These are phyloP conservation scores for Thraustotheca clavata DNA, from an alignment of 352 stramenopile genomes.

Conservation along the genomic window DNA sequence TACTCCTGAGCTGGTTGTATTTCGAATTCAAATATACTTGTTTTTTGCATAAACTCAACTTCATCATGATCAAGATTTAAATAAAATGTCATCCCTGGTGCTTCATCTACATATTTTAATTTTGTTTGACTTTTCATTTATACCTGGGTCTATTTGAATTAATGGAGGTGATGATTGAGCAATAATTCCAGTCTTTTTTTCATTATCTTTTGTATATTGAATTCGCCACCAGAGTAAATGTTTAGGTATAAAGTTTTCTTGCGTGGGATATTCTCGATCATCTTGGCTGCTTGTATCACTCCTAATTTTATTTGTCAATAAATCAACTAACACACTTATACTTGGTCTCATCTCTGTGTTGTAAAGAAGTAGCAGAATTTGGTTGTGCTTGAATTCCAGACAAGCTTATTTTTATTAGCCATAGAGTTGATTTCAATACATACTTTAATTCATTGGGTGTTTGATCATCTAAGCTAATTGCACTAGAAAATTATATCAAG, in stretches of 20 bases:
- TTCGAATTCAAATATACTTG: conserved; percentile 17
- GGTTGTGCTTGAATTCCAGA: too few species aligned
- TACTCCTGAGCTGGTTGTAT: neutral
- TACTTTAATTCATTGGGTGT: too few species aligned
- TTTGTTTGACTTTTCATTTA: neutral
- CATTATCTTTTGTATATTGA: neutral
- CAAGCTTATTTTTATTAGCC: too few species aligned
- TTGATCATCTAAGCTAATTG: too few species aligned
- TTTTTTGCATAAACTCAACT: conserved; percentile 9
- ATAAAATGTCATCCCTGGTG: neutral
- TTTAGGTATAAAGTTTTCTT: neutral
- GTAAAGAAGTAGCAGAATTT: too few species aligned
- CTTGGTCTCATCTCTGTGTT: too few species aligned
- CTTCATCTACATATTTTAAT: neutral
- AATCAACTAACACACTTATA: too few species aligned
- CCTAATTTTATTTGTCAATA: too few species aligned
- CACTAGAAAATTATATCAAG: too few species aligned
- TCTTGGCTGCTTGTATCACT: too few species aligned
- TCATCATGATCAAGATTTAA: conserved; percentile 2
- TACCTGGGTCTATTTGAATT: neutral
- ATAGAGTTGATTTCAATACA: too few species aligned
- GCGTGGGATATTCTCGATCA: neutral
- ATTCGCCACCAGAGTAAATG: neutral
- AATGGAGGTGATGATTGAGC: neutral
- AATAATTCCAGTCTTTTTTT: neutral